Conservation (phyloP, 352 stramenopile genomes). For the Aphanomyces cochlioides region DNA sequence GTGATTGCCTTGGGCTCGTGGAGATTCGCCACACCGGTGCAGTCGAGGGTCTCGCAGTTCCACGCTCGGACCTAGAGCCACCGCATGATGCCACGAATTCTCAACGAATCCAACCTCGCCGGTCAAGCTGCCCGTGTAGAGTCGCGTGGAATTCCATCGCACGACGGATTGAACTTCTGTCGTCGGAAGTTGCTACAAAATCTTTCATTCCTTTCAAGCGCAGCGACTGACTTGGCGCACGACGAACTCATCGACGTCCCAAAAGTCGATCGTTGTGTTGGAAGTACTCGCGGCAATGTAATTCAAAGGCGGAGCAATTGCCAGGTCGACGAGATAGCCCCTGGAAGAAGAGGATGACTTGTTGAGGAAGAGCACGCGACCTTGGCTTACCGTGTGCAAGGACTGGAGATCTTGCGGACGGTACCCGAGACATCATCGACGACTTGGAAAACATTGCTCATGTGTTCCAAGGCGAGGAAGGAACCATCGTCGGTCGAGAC, state of each 20-base stretch:
- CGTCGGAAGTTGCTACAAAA: constrained; percentile 20
- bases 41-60: constrained; percentile 10
- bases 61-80: constrained; percentile 7
- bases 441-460: constrained; percentile 18
- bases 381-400: background rate
- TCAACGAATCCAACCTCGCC: background rate
- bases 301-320: background rate
- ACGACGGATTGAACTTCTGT: constrained; percentile 22
- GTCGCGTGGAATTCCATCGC: constrained; percentile 8
- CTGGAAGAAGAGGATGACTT: background rate
- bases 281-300: constrained; percentile 17
- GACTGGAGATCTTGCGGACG: background rate
- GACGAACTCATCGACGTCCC: constrained; percentile 1
- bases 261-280: constrained; percentile 23
- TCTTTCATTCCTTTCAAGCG: background rate
- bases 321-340: constrained; percentile 4
- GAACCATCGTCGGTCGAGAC: background rate
- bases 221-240: constrained; percentile 14
- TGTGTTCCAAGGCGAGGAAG: constrained; percentile 6
- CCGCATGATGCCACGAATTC: background rate
- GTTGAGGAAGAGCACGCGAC: background rate
- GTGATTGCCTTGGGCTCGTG: background rate
- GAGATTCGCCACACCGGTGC: constrained; percentile 12
- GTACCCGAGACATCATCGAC: background rate
- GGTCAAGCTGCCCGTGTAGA: constrained; percentile 4